phyloP scores from a whole-genome alignment of 75 land plant species.

The Pinus albicaulis region DNA sequence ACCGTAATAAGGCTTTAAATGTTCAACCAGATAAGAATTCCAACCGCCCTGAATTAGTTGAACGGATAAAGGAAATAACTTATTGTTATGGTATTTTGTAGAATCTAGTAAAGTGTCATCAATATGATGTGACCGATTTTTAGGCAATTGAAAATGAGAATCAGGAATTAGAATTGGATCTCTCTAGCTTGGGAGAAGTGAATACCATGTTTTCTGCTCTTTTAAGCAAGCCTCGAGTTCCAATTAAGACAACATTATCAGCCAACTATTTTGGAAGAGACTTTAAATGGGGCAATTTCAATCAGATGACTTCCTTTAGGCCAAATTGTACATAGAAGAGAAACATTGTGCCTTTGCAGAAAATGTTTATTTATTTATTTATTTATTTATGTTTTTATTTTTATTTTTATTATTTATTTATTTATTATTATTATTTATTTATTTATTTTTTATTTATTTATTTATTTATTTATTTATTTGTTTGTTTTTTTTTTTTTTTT shows the following conservation, averaged over 20 bases:
- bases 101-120: constrained; percentile 76
- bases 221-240: constrained; percentile 87
- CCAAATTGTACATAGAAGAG: constrained; percentile 51
- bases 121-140: constrained; percentile 84
- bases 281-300: constrained; percentile 64
- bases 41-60: constrained; percentile 75
- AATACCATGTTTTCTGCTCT: constrained; percentile 93
- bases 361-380: too few relatives aligned
- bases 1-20: too few relatives aligned
- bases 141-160: constrained; percentile 78
- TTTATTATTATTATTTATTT: too few relatives aligned
- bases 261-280: constrained; percentile 83
- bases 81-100: constrained; percentile 78
- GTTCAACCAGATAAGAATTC: constrained; percentile 96
- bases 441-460: too few relatives aligned
- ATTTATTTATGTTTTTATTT: too few relatives aligned
- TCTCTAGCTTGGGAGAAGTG: constrained; percentile 78
- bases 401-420: too few relatives aligned
- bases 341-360: constrained; percentile 88
- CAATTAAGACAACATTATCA: constrained; percentile 84
- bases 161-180: constrained; percentile 80
- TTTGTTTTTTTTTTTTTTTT: too few relatives aligned
- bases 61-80: constrained; percentile 83
- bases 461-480: too few relatives aligned
- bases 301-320: constrained; percentile 57